Conservation (phyloP, 331 rosid genomes). For the Saraca asoca region DNA sequence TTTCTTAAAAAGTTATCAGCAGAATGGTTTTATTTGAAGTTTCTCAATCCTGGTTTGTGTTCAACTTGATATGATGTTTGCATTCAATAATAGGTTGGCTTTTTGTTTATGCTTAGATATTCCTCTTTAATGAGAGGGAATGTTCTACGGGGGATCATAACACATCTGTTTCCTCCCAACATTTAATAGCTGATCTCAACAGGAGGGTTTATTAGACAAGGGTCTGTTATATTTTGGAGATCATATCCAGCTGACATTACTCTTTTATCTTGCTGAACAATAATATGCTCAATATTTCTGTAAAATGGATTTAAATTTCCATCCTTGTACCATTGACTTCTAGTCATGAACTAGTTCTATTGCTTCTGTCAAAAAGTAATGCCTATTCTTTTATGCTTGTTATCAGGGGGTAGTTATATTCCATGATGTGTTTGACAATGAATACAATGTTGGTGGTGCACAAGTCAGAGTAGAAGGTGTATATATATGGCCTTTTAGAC, state of each 20-base stretch:
- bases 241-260: background rate
- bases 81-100: slow-evolving; percentile 1
- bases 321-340: too few relatives aligned
- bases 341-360: background rate
- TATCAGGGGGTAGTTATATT: slow-evolving; percentile 77
- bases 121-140: slow-evolving; percentile 13
- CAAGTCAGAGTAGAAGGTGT: slow-evolving; percentile 92
- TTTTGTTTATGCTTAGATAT: background rate
- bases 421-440: slow-evolving; percentile 76
- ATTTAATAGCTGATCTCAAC: too few relatives aligned
- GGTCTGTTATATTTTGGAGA: background rate
- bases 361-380: background rate
- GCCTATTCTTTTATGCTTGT: slow-evolving; percentile 33
- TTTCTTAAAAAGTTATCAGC: background rate
- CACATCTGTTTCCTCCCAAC: background rate
- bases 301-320: background rate
- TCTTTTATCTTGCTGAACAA: slow-evolving; percentile 17
- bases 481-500: slow-evolving; percentile 96
- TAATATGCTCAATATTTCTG: background rate
- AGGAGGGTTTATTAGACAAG: background rate
- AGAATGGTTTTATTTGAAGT: background rate
- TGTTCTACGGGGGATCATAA: too few relatives aligned
- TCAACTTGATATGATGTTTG: slow-evolving; percentile 5
- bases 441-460: slow-evolving; percentile 67
- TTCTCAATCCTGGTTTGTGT: slow-evolving; percentile 6